These are phyloP conservation scores for Penicillium sp. DNA, from an alignment of 2,329 filamentous ascomycete species.

Conservation along the genomic window DNA sequence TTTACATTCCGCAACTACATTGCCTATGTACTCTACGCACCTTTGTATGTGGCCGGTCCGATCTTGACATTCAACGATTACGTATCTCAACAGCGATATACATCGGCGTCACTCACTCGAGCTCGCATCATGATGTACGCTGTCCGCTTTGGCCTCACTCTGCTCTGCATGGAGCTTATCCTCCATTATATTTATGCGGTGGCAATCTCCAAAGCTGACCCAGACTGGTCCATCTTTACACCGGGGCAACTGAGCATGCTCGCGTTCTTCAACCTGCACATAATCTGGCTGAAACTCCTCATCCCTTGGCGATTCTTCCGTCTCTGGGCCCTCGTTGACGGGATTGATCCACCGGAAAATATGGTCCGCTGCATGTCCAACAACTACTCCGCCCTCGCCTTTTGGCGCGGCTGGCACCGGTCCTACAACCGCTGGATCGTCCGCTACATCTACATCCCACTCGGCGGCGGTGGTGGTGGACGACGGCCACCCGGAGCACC, in stretches of 20 bases:
- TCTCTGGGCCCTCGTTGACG: slow-evolving; percentile 88
- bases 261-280: slow-evolving; percentile 91
- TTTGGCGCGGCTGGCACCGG: slow-evolving; percentile 96
- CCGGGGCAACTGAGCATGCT: slow-evolving; percentile 85
- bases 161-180: slow-evolving; percentile 87
- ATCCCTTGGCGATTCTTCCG: slow-evolving; percentile 98
- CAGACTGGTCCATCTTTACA: slow-evolving; percentile 79
- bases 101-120: slow-evolving; percentile 65
- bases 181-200: slow-evolving; percentile 92
- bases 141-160: slow-evolving; percentile 72
- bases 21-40: slow-evolving; percentile 86
- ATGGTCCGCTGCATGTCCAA: slow-evolving; percentile 96
- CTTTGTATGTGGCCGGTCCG: slow-evolving; percentile 86
- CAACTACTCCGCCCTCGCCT: slow-evolving; percentile 85
- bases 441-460: slow-evolving; percentile 87
- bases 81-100: slow-evolving; percentile 78
- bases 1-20: slow-evolving; percentile 83
- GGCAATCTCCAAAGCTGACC: slow-evolving; percentile 79
- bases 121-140: slow-evolving; percentile 76
- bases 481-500: slow-evolving; percentile 18
- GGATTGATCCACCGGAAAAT: slow-evolving; percentile 93
- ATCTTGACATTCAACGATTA: slow-evolving; percentile 99
- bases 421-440: slow-evolving; percentile 93
- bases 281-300: slow-evolving; percentile 96
- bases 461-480: slow-evolving; percentile 64